Evolutionary conservation across 225 moss, liverwort and hornwort species (phyloP).

Genomic region (Physcomitrellopsis africana): DNA sequence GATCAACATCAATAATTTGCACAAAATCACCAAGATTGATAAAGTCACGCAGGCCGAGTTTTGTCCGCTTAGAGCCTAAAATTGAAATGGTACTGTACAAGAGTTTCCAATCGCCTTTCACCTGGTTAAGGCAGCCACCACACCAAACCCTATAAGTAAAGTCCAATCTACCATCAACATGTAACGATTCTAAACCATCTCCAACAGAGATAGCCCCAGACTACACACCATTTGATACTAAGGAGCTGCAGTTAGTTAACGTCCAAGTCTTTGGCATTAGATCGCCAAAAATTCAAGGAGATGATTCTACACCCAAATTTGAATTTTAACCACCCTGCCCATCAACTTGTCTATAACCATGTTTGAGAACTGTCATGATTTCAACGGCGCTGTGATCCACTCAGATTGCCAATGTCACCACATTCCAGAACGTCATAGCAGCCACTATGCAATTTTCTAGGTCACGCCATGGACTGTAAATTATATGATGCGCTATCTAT

Average conservation of each 20-base stretch:
- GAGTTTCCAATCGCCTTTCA: constrained; percentile 86
- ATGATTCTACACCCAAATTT: neutral
- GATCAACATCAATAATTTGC: constrained; percentile 77
- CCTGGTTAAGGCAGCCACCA: constrained; percentile 46
- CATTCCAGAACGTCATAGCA: neutral
- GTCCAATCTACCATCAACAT: neutral
- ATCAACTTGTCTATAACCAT: neutral
- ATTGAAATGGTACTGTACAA: constrained; percentile 90
- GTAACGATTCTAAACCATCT: no score
- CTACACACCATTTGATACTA: neutral
- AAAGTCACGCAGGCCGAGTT: constrained; percentile 85
- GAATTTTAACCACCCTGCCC: neutral
- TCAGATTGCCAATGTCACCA: neutral
- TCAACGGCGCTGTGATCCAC: neutral
- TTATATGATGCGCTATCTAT: neutral
- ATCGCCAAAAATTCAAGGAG: neutral
- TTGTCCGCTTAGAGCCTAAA: constrained; percentile 84
- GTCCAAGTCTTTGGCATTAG: neutral
- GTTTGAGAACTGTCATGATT: neutral
- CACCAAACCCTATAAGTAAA: neutral
- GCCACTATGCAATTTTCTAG: neutral
- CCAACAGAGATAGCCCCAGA: no score
- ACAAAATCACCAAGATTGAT: constrained; percentile 78
- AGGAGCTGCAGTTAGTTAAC: constrained; percentile 1
- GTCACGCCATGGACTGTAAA: neutral